Percentiles rank a stretch among this genome's conserved stretches.
phyloP scores from a whole-genome alignment of 257 asterid species.

The Mitragyna speciosa region DNA sequence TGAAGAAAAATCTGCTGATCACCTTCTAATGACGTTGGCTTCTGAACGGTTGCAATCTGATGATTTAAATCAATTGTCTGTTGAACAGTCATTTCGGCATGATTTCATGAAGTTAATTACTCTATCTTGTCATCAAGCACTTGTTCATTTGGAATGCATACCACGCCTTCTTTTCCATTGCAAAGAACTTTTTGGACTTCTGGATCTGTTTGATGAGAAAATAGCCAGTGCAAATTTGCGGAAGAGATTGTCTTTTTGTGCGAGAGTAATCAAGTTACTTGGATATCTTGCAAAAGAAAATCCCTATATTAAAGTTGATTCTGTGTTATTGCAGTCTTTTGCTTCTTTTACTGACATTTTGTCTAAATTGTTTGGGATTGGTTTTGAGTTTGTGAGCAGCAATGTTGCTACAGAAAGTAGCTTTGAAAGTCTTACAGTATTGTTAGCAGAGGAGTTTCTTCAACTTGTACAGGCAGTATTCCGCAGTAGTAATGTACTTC shows the following conservation, averaged over 20 bases:
- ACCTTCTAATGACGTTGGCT: constrained; percentile 53
- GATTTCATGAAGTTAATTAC: constrained; percentile 43
- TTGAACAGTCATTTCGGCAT: constrained; percentile 42
- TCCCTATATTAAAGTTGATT: constrained; percentile 51
- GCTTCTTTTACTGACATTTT: constrained; percentile 59
- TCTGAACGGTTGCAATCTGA: constrained; percentile 62
- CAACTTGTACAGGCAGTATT: constrained; percentile 60
- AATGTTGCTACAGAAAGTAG: constrained; percentile 57
- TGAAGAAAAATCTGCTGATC: constrained; percentile 67
- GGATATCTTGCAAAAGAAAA: constrained; percentile 54
- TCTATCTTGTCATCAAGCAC: constrained; percentile 75
- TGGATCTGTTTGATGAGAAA: constrained; percentile 57
- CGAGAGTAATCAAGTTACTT: constrained; percentile 69
- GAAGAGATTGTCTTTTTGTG: constrained; percentile 60
- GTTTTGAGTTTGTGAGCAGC: constrained; percentile 59
- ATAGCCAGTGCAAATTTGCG: constrained; percentile 48
- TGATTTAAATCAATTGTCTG: constrained; percentile 33
- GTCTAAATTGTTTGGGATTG: constrained; percentile 57
- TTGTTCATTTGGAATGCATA: constrained; percentile 73
- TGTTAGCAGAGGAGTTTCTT: constrained; percentile 75
- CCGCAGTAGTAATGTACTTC: constrained; percentile 50
- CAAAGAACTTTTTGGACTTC: constrained; percentile 54
- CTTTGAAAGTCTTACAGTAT: constrained; percentile 63
- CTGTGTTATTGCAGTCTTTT: constrained; percentile 57
- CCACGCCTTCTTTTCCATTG: constrained; percentile 61